Percentiles rank a stretch among this genome's conserved stretches.
Conservation (phyloP, 371 early-diverging fungal species). For the Mortierella polycephala region DNA sequence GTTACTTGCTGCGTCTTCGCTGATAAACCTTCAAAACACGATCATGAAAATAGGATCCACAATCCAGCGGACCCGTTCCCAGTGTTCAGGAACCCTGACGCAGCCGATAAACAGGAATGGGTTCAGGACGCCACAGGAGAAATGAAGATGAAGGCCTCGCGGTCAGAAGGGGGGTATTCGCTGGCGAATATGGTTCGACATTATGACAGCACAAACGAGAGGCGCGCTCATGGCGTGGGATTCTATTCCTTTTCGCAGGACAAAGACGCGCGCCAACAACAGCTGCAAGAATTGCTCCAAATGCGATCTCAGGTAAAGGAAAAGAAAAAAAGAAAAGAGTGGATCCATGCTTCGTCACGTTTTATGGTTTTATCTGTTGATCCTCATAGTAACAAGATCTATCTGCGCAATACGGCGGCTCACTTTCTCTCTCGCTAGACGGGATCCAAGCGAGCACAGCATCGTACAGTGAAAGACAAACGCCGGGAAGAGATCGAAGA, state of each 20-base stretch:
- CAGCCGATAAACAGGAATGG: slow-evolving; percentile 36
- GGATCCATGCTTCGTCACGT: background rate
- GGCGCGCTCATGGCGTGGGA: slow-evolving; percentile 79
- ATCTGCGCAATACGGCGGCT: background rate
- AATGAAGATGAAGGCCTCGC: slow-evolving; percentile 1
- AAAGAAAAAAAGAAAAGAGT: background rate
- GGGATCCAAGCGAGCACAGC: slow-evolving; percentile 22
- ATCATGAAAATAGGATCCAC: slow-evolving; percentile 23
- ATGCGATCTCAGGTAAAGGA: slow-evolving; percentile 63
- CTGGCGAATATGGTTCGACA: slow-evolving; percentile 47
- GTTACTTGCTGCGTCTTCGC: background rate
- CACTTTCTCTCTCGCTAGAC: slow-evolving; percentile 14
- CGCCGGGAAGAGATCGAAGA: slow-evolving; percentile 41
- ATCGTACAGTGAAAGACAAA: slow-evolving; percentile 20
- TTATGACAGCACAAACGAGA: slow-evolving; percentile 70
- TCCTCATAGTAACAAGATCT: background rate
- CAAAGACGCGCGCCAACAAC: slow-evolving; percentile 72
- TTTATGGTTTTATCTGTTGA: background rate
- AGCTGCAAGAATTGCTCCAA: slow-evolving; percentile 70
- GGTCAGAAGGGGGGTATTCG: slow-evolving; percentile 21
- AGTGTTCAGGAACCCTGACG: slow-evolving; percentile 37
- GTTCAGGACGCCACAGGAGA: slow-evolving; percentile 39
- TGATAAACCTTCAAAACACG: background rate
- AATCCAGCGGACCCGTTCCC: slow-evolving; percentile 49
- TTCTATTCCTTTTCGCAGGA: slow-evolving; percentile 79